Percentiles rank a stretch among this genome's conserved stretches.
These are phyloP conservation scores for Yamadazyma buinensis DNA, from an alignment of 1,139 yeast genomes.

Conservation along the genomic window DNA sequence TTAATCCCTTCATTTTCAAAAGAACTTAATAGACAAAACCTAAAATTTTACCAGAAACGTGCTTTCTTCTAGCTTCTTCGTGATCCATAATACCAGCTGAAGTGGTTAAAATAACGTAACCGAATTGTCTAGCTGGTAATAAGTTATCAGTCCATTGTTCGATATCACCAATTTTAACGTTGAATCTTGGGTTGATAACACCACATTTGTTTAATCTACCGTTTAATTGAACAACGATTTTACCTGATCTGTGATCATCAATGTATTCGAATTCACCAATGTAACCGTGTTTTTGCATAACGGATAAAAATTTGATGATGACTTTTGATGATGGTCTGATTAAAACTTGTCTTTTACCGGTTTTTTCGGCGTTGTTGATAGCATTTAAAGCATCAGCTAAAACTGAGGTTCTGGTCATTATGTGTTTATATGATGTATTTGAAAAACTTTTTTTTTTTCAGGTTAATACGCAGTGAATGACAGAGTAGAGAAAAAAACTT, in stretches of 20 bases:
- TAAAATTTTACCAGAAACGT: constrained; percentile 93
- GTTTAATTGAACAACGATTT: constrained; percentile 89
- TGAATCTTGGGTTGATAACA: constrained; percentile 95
- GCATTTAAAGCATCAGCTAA: constrained; percentile 97
- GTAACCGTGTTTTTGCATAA: constrained; percentile 91
- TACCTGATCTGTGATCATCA: constrained; percentile 97
- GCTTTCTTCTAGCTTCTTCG: constrained; percentile 99
- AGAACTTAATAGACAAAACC: constrained; percentile 80
- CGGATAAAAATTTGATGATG: constrained; percentile 89
- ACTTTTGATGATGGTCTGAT: constrained; percentile 98
- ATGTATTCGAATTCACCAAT: constrained; percentile 91
- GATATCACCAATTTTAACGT: constrained; percentile 83
- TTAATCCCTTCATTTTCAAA: no score
- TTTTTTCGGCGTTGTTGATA: constrained; percentile 96
- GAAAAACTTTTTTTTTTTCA: no score
- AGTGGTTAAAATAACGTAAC: constrained; percentile 91
- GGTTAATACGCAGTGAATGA: no score
- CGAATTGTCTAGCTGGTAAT: constrained; percentile 96
- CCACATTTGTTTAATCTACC: constrained; percentile 98
- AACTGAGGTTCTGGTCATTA: constrained; percentile 95
- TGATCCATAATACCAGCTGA: constrained; percentile 99
- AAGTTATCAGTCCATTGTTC: constrained; percentile 97
- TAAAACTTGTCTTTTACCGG: constrained; percentile 97
- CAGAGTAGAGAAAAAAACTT: no score
- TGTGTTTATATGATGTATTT: constrained; percentile 2